phyloP scores from a whole-genome alignment of 352 stramenopile species.

The Pythium insidiosum region DNA sequence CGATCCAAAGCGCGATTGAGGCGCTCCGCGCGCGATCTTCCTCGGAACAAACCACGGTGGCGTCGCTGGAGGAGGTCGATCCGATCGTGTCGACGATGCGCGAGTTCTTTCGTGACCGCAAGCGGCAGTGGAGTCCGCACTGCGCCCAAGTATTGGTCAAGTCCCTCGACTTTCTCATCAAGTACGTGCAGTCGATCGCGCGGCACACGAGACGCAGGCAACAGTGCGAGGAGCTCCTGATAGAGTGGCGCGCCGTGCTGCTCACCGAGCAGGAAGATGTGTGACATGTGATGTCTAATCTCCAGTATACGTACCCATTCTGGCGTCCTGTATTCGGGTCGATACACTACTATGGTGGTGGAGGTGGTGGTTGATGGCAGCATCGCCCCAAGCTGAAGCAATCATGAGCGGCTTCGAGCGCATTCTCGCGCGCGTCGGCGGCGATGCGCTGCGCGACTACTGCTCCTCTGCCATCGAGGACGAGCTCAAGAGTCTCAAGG shows the following conservation, averaged over 20 bases:
- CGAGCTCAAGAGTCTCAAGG: slow-evolving; percentile 50
- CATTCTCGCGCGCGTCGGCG: slow-evolving; percentile 56
- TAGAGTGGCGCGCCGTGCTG: background rate
- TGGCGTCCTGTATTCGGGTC: background rate
- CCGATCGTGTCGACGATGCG: too few relatives aligned
- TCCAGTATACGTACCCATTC: too few relatives aligned
- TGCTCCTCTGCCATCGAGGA: slow-evolving; percentile 74
- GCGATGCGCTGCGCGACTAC: slow-evolving; percentile 63
- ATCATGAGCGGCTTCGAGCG: slow-evolving; percentile 68
- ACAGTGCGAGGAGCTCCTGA: slow-evolving; percentile 5
- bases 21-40: too few relatives aligned
- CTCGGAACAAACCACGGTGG: too few relatives aligned
- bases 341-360: background rate
- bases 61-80: slow-evolving; percentile 1
- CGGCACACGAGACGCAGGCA: slow-evolving; percentile 7
- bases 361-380: background rate
- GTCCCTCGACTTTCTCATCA: slow-evolving; percentile 2
- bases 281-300: background rate
- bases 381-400: background rate
- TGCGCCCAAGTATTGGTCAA: background rate
- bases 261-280: background rate
- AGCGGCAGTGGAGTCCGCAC: background rate
- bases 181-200: slow-evolving; percentile 5
- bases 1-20: slow-evolving; percentile 9
- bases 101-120: too few relatives aligned